Evolutionary conservation across 495 filamentous ascomycete genomes (phyloP), one percentile per base, ranked within the genome.

Genomic region (Aspergillus bridgeri): DNA sequence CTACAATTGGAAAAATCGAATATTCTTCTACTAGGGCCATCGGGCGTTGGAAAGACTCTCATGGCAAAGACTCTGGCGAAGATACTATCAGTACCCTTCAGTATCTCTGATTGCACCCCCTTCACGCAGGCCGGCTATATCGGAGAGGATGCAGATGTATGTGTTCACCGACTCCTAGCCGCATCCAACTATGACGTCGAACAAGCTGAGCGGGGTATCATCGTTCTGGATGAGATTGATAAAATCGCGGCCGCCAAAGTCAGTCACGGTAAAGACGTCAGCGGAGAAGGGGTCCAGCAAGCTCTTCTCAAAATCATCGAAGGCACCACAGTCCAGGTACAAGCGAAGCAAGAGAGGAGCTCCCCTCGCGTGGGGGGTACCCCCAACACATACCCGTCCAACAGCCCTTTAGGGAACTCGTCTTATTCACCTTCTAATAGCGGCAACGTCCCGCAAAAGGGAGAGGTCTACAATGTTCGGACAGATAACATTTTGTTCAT

Each of bases 81-180:
- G 24, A 82, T 91, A 3, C 75, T 98, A 20, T 92, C 94, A 52
- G 94, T 98, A 2, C 95, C 94, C 0, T 97, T 98, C 69, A 93
- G 89, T 58, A 98, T 98, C 70, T 94, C 91, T 57, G 95, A 98
- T 68, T 98, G 95, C 73, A 98, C 95, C 15, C 88, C 94, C 4
- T 93, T 98, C 60, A 98, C 94, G 2, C 92, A 96, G 77, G 92
- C 94, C 6, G 94, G 94, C 15, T 98, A 98, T 66, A 96, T 98
- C 56, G 94, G 94, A 55, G 92, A 97, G 67, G 94, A 98, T 66
- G 92, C 89, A 46, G 94, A 98, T 64, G 85, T 89, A 0, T 96
- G 92, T 63, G 90, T 98, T 19, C 90, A 96, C 63, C 83, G 93
- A 23, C 80, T 98, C 27, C 77, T 98, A 8, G 88, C 91, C 57